Base-by-base conservation (phyloP, 768 basidiomycete species). In the Collybia sordida region DNA sequence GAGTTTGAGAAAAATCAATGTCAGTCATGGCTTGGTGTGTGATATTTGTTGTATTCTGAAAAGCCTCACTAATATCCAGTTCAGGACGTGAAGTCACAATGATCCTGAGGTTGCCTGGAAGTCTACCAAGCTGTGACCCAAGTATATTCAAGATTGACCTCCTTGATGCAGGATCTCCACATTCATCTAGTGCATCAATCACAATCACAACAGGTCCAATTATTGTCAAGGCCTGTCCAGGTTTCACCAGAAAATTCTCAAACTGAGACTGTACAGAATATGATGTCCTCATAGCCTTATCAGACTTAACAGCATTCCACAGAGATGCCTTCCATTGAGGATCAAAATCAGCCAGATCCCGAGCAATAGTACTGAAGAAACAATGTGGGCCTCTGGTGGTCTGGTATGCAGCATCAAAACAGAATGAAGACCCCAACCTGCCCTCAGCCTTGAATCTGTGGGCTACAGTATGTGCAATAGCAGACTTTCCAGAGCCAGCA, bases 161-260 rank as follows among this genome's bases (percentile, higher is more conserved):
- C 12, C 65, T 57, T 5, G 58, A 56, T 12, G 28, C 12, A 6
- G 36, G 22, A 48, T 57, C 47, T 1, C 62, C 60, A 43, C 70
- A 64, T 58, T 73, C 70, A 52, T 73, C 71, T 19, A 73, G 52
- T 3, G 63, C 71, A 51, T 73, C 72, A 17, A 73, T 53, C 42
- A 71, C 58, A 39, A 72, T 50, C n/a, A 72, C 35, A 23, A 58
- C 44, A 27, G 53, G 53, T 25, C 52, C 47, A 25, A 49, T 44
- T 37, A 46, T 57, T 17, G 45, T 41, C 45, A 60, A 43, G 36
- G 22, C 15, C 42, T 21, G 39, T 6, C 50, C 42, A 19, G 42
- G 42, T 8, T 17, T n/a, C n/a, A n/a, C n/a, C n/a, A n/a, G n/a
- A n/a, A n/a, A n/a, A n/a, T n/a, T n/a, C n/a, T n/a, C n/a, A 49